Evolutionary conservation across 176 grass and related monocot genomes (phyloP), one percentile per base, ranked within the genome.

Genomic region (Cenchrus purpureus): DNA sequence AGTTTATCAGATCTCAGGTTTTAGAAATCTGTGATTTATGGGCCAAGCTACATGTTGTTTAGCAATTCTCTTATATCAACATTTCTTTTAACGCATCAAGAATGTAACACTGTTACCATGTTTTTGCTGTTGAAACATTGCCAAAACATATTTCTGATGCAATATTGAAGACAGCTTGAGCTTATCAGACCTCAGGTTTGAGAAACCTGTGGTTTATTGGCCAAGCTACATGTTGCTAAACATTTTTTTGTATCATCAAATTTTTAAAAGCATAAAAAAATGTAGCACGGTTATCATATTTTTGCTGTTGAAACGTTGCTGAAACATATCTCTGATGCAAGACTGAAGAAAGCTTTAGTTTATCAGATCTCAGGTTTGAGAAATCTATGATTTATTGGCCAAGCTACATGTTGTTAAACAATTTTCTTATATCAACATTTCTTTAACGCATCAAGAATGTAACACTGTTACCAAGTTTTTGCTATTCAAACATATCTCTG

Each of bases 1-100:
- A 79, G 91, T 86, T 85, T 97, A 94, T 97, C 91, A 94, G 85
- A 90, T 59, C 87, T 76, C 87, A 88, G 85, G 74, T 90, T 80
- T 79, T 83, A 97, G 94, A 84, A 76, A 84, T 71, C 86, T 96
- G 91, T 89, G 84, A 78, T 96, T 88, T 96, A 96, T 96, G 89
- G 31, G 65, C 89, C 88, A 90, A 96, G 89, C 84, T 69, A 93
- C 89, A 96, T 82, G 32, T 46, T 45, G 22, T 73, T 73, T 3
- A 54, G 13, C 25, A 52, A 52, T 1, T 29, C 52, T 29, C 13
- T 14, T 52, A 73, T 53, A 32, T 15, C n/a, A 45, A 70, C 20
- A 5, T 32, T 55, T 83, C 68, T 82, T 70, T 28, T 82, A 94
- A 92, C 46, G 59, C 25, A 25, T 25, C 25, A 25, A 25, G 25